Percentiles rank a stretch among this genome's conserved stretches.
Conservation (phyloP, 1,139 yeast species). For the Suhomyces yuchorum region DNA sequence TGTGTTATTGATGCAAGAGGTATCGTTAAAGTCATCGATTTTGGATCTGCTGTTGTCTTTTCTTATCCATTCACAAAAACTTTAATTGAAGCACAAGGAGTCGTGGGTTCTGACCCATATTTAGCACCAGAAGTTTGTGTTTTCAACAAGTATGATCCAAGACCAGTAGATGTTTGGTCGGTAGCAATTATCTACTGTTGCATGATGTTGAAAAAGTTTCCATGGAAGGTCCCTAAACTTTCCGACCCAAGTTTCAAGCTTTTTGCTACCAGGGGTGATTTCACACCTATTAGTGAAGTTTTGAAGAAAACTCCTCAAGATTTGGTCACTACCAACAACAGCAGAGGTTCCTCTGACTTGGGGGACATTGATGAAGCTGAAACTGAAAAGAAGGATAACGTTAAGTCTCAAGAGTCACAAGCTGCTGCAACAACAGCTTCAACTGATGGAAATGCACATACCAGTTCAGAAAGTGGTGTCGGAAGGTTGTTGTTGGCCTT, state of each 20-base stretch:
- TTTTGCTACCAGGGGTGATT: slow-evolving; percentile 55
- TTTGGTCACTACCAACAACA: slow-evolving; percentile 8
- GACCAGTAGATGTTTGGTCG: slow-evolving; percentile 96
- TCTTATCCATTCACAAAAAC: slow-evolving; percentile 86
- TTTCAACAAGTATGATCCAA: slow-evolving; percentile 78
- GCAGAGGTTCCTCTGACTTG: slow-evolving; percentile 21
- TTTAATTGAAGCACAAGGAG: slow-evolving; percentile 81
- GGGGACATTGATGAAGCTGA: slow-evolving; percentile 37
- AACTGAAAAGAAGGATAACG: slow-evolving; percentile 2
- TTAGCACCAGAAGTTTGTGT: slow-evolving; percentile 94
- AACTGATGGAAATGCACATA: slow-evolving; percentile 46
- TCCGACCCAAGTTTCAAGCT: slow-evolving; percentile 80
- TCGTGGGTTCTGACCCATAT: slow-evolving; percentile 93
- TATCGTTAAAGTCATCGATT: slow-evolving; percentile 86
- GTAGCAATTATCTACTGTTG: slow-evolving; percentile 91
- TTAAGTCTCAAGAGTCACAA: not conserved
- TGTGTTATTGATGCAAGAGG: slow-evolving; percentile 88
- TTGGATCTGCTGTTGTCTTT: slow-evolving; percentile 93
- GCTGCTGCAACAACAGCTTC: slow-evolving; percentile 20
- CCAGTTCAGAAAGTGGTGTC: slow-evolving; percentile 66
- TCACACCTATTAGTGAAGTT: slow-evolving; percentile 41
- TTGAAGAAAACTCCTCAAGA: slow-evolving; percentile 44
- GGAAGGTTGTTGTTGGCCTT: slow-evolving; percentile 68
- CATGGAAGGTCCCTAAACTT: slow-evolving; percentile 95
- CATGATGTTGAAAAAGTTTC: slow-evolving; percentile 91